Evolutionary conservation across 768 basidiomycete species (phyloP).

Genomic region (Boletus subparvulus): DNA sequence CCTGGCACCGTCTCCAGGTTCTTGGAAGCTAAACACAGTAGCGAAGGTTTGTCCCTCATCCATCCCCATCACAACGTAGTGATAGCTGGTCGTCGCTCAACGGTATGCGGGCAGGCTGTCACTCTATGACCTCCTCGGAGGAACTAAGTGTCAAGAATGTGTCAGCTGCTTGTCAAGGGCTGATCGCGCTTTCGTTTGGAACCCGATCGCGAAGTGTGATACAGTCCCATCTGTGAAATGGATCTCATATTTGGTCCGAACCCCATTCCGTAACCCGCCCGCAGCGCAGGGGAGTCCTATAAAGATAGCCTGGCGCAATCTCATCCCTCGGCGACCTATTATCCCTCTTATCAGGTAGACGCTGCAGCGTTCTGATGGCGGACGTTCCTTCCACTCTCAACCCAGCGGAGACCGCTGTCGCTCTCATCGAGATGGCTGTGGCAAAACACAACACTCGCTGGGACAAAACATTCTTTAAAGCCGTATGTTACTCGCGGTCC

Average conservation of each 20-base stretch:
- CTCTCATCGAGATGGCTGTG: conserved; percentile 56
- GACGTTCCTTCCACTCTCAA: conserved; percentile 48
- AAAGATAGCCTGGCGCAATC: conserved; percentile 12
- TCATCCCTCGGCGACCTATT: background rate
- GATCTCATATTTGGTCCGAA: conserved; percentile 7
- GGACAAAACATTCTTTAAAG: conserved; percentile 64
- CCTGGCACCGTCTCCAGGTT: background rate
- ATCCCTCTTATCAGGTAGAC: conserved; percentile 5
- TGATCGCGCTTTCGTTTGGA: background rate
- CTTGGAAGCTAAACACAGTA: background rate
- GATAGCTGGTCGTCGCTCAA: background rate
- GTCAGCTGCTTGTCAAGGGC: background rate
- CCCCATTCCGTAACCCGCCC: conserved; percentile 8
- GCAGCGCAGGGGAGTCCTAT: conserved; percentile 6
- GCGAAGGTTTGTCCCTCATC: background rate
- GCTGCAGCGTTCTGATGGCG: conserved; percentile 10
- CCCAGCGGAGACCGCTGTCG: conserved; percentile 56
- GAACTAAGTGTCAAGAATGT: background rate
- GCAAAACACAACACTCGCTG: conserved; percentile 63
- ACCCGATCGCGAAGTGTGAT: background rate
- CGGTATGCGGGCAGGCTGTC: background rate
- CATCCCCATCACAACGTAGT: background rate
- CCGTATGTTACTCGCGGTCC: conserved; percentile 43
- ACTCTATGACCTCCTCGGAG: background rate
- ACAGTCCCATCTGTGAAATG: background rate